Percentiles rank a stretch among this genome's conserved stretches.
Evolutionary conservation across 2,329 filamentous ascomycete genomes (phyloP).

Genomic region (Colletotrichum sidae): DNA sequence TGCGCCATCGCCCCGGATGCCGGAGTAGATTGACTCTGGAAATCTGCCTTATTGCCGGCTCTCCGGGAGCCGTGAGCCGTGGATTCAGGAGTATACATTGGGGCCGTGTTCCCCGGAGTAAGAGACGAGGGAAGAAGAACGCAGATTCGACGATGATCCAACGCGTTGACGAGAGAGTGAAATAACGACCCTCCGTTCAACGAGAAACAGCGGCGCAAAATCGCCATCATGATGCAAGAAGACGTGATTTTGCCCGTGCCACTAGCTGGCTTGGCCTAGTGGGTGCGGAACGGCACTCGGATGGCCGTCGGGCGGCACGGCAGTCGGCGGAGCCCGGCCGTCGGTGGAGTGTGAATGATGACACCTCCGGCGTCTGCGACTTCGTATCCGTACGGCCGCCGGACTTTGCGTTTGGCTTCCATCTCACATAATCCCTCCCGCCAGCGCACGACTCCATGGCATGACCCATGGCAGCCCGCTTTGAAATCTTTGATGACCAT

Average conservation of each 20-base stretch:
- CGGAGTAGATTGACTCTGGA: conserved; percentile 30
- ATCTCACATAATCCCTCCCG: conserved; percentile 16
- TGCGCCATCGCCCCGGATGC: conserved; percentile 37
- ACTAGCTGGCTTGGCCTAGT: conserved; percentile 31
- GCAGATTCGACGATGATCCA: conserved; percentile 4
- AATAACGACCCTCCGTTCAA: background rate
- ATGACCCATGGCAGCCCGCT: conserved; percentile 21
- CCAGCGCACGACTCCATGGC: conserved; percentile 16
- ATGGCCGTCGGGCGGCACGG: conserved; percentile 29
- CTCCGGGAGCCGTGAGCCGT: conserved; percentile 34
- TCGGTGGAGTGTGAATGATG: conserved; percentile 6
- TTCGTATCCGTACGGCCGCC: conserved; percentile 2
- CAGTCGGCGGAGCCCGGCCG: conserved; percentile 29
- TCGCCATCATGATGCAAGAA: conserved; percentile 36
- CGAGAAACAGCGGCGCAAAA: conserved; percentile 15
- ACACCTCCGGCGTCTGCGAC: conserved; percentile 11
- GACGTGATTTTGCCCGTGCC: conserved; percentile 33
- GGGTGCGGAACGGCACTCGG: conserved; percentile 29
- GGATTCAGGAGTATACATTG: conserved; percentile 19
- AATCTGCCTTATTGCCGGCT: conserved; percentile 17
- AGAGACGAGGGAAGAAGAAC: background rate
- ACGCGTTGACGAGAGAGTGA: background rate
- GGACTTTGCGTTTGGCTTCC: conserved; percentile 17
- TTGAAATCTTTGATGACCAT: conserved; percentile 19
- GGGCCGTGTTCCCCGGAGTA: conserved; percentile 14